phyloP scores from a whole-genome alignment of 345 rosid species.

The Linum tenue region DNA sequence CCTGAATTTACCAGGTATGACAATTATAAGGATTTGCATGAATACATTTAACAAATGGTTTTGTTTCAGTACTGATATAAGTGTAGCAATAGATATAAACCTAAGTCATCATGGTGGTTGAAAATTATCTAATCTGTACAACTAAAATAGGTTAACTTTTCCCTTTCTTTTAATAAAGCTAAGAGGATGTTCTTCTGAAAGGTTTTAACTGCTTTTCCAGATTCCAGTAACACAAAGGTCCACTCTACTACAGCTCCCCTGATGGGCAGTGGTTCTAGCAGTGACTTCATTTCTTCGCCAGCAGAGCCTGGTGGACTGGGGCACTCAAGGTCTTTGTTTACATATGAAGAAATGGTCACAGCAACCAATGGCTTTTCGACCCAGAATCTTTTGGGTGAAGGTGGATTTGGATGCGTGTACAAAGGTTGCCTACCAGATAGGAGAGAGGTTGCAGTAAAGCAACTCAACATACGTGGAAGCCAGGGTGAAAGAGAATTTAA shows the following conservation, averaged over 20 bases:
- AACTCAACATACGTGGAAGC: conserved; percentile 69
- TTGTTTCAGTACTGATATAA: too few relatives aligned
- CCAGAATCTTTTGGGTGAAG: conserved; percentile 80
- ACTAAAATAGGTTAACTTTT: too few relatives aligned
- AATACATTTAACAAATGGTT: too few relatives aligned
- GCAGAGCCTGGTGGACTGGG: conserved; percentile 62
- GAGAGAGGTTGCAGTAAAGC: conserved; percentile 81
- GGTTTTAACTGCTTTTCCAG: conserved; percentile 31
- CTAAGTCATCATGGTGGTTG: too few relatives aligned
- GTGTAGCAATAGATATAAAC: too few relatives aligned
- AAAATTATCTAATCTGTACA: too few relatives aligned
- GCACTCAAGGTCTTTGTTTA: conserved; percentile 60
- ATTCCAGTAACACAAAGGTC: conserved; percentile 36
- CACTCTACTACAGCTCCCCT: conserved; percentile 54
- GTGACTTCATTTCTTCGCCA: conserved; percentile 35
- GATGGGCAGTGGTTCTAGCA: conserved; percentile 51
- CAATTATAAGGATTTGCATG: too few relatives aligned
- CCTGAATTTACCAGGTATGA: not conserved
- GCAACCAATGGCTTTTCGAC: conserved; percentile 76
- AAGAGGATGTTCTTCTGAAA: conserved; percentile 4
- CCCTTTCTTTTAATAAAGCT: too few relatives aligned
- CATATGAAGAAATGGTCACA: conserved; percentile 57
- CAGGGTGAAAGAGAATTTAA: conserved; percentile 93
- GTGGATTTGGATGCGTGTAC: conserved; percentile 86
- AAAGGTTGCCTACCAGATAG: conserved; percentile 81